Base-by-base conservation (phyloP, 106 monocot species). In the Posidonia australis region DNA sequence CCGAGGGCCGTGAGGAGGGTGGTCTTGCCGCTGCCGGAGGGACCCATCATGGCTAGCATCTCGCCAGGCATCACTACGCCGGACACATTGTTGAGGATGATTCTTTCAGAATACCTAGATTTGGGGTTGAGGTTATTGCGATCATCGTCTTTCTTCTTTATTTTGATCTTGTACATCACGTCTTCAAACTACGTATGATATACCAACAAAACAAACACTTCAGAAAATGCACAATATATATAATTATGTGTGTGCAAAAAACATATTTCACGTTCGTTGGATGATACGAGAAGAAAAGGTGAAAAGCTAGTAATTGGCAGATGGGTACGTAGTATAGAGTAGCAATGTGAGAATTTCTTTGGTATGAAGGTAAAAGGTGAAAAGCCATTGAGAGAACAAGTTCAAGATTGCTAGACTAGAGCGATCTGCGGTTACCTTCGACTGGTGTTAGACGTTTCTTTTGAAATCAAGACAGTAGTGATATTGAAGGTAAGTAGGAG, bases 21-120 rank as follows among this genome's bases (percentile, higher is more conserved):
- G 10, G 79, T 79, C 70, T 79, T 79, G 17, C 79, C 79, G 69
- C 74, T 74, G 29, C 79, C 79, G 9, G 79, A 79, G 16, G 79
- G 79, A 10, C 79, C 79, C 46, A 79, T 46, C 74, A 79, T 69
- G 29, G 79, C 79, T 4, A 74, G 57, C 48, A 74, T 74, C 69
- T 79, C 79, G 3, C 79, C 74, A 1, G 79, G 79, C 9, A 26
- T 11, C 10, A 74, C 74, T 7, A 60, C 1, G 9, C 79, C 74
- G 28, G 69, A 70, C 0, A 79, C 61, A 4, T 73, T 73, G 13
- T 74, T 64, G 9, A 79, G 70, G n/a, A 79, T 74, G 18, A 30
- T 64, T 20, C 29, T 46, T 11, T 51, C 30, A 4, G 0, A 28
- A 0, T 14, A 65, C 51, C 4, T 69, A 3, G 31, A 9, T 10